phyloP scores from a whole-genome alignment of 2,329 filamentous ascomycete genomes.

The Pseudogymnoascus sp. region DNA sequence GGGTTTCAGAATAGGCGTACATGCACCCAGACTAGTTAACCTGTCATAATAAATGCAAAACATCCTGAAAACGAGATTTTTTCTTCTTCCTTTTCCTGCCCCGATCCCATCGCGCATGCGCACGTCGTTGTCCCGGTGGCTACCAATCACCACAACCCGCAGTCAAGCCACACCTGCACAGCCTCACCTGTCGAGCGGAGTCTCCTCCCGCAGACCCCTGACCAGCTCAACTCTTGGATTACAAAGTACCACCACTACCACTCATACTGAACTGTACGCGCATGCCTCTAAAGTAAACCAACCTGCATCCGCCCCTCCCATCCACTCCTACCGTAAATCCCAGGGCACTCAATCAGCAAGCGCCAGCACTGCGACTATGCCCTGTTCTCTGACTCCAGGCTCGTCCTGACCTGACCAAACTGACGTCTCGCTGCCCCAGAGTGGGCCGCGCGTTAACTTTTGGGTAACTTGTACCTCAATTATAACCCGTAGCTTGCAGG shows the following conservation, averaged over 20 bases:
- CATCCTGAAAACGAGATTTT: neutral
- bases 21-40: neutral
- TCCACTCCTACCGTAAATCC: neutral
- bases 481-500: neutral
- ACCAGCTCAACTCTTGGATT: neutral
- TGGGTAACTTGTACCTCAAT: conserved; percentile 2
- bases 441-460: conserved; percentile 4
- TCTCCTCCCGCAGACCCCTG: neutral
- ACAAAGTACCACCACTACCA: neutral
- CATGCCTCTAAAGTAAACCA: neutral
- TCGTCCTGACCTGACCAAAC: neutral
- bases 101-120: neutral
- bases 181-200: conserved; percentile 4
- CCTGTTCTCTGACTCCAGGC: conserved; percentile 3
- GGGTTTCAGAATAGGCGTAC: conserved; percentile 2
- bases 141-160: neutral
- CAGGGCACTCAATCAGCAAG: conserved; percentile 7
- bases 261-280: neutral
- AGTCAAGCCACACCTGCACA: conserved; percentile 1
- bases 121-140: neutral
- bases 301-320: neutral
- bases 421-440: neutral
- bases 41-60: conserved; percentile 6
- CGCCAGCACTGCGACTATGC: neutral
- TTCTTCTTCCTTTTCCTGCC: neutral